Evolutionary conservation across 805 yeast species (phyloP).

Genomic region (Barnettozyma californica): DNA sequence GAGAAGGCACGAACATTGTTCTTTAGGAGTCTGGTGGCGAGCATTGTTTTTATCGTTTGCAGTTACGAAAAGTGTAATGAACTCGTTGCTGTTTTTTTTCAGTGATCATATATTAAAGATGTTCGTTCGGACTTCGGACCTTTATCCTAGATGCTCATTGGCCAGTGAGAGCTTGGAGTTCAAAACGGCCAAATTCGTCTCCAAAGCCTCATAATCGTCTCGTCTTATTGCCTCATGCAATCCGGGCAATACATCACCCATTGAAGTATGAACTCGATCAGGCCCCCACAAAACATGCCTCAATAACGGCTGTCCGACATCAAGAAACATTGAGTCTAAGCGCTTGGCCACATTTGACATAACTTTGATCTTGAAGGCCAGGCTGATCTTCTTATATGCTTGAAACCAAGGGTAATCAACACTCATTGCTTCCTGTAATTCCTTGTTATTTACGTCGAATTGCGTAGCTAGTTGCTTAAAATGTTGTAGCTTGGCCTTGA

Average conservation of each 20-base stretch:
- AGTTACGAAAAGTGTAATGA: not conserved
- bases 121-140: not conserved
- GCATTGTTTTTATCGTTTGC: not conserved
- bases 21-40: constrained; percentile 15
- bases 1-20: constrained; percentile 19
- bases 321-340: constrained; percentile 26
- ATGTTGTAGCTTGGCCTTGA: not conserved
- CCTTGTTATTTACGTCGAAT: constrained; percentile 41
- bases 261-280: constrained; percentile 43
- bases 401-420: constrained; percentile 80
- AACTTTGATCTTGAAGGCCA: constrained; percentile 52
- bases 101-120: not conserved
- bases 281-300: constrained; percentile 63
- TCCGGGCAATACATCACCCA: constrained; percentile 54
- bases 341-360: constrained; percentile 39
- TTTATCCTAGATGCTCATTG: not conserved
- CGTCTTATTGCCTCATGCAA: constrained; percentile 49
- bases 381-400: constrained; percentile 49
- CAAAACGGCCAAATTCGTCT: constrained; percentile 8
- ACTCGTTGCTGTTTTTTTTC: not conserved
- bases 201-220: constrained; percentile 33
- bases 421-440: constrained; percentile 45
- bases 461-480: constrained; percentile 7
- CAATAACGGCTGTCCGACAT: constrained; percentile 50
- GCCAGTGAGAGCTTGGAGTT: constrained; percentile 4